Evolutionary conservation across 805 yeast genomes (phyloP), one percentile per base, ranked within the genome.

Genomic region (Ogataea philodendri): DNA sequence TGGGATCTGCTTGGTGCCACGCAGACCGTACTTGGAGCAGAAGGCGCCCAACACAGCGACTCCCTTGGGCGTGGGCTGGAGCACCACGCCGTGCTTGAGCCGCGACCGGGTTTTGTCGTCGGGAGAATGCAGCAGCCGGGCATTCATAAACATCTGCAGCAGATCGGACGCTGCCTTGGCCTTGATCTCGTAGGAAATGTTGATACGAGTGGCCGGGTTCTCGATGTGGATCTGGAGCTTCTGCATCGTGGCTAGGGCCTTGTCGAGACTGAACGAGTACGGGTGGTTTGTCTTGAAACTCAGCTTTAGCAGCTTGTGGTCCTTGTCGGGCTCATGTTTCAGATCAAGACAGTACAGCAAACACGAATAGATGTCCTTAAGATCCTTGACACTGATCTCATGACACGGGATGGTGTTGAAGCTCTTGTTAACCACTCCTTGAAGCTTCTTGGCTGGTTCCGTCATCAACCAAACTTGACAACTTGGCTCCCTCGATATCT

Each of bases 51-150:
- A 58, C 0, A 86, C 52, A 0, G 87, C 79, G 6, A 87, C 77
- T 1, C 97, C 97, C 52, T 90, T 90, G 0, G 97, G 88, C 0
- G 96, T 86, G 4, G 96, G 95, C 54, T 90, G 97, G 18, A 86
- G 53, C 2, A 65, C 41, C 0, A 67, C 62, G 4, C 60, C 63
- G 0, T 51, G 60, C 32, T 70, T 70, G 5, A 79, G 68, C 26
- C 55, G 61, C 9, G 54, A 45, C 26, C 83, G 55, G 0, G 95
- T 86, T 49, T 90, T 64, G 44, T 83, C 88, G 3, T 75, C 73
- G 0, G 95, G 95, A 9, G 76, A 73, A 54, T 87, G 95, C 7
- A 87, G 46, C 2, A 86, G 59, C 44, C 76, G 78, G 0, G 85
- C 81, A 2, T 64, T 63, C 67, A 74, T 77, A 50, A 81, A 83